Evolutionary conservation across 495 filamentous ascomycete species (phyloP).

Genomic region (Bombardia bombarda): DNA sequence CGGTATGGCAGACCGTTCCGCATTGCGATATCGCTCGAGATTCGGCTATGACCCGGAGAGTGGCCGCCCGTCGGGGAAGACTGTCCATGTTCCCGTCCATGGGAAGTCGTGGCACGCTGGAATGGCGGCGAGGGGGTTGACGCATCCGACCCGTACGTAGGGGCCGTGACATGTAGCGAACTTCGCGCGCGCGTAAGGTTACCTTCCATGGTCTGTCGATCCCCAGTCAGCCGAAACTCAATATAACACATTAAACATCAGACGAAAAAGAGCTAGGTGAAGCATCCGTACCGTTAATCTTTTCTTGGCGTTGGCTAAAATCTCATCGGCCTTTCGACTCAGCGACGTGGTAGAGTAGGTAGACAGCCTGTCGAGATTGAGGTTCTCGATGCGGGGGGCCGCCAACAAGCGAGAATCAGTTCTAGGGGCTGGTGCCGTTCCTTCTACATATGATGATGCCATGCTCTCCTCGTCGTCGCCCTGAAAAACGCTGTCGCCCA

Average conservation of each 20-base stretch:
- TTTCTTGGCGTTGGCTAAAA: constrained; percentile 84
- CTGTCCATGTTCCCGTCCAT: no score
- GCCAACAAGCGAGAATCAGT: constrained; percentile 12
- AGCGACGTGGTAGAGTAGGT: constrained; percentile 61
- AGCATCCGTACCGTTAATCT: constrained; percentile 58
- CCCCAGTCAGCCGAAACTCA: constrained; percentile 2
- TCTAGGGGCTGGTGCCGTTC: constrained; percentile 15
- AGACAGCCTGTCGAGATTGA: constrained; percentile 24
- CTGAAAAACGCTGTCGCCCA: constrained; percentile 50
- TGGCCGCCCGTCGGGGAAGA: no score
- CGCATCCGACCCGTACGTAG: constrained; percentile 44
- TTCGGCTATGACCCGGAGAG: constrained; percentile 27
- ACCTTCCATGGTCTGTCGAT: constrained; percentile 87
- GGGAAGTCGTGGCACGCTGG: constrained; percentile 27
- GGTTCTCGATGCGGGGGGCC: constrained; percentile 19
- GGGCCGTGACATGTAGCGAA: constrained; percentile 54
- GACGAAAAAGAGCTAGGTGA: not conserved
- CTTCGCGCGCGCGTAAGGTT: constrained; percentile 75
- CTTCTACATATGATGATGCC: constrained; percentile 41
- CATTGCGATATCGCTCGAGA: constrained; percentile 38
- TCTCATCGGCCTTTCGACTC: constrained; percentile 76
- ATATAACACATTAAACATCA: no score
- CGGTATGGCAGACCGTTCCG: constrained; percentile 27
- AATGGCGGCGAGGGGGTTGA: constrained; percentile 38
- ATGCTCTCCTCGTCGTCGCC: constrained; percentile 53